Evolutionary conservation across 2,329 filamentous ascomycete genomes (phyloP), one percentile per base, ranked within the genome.

Genomic region (Aspergillus sp.): DNA sequence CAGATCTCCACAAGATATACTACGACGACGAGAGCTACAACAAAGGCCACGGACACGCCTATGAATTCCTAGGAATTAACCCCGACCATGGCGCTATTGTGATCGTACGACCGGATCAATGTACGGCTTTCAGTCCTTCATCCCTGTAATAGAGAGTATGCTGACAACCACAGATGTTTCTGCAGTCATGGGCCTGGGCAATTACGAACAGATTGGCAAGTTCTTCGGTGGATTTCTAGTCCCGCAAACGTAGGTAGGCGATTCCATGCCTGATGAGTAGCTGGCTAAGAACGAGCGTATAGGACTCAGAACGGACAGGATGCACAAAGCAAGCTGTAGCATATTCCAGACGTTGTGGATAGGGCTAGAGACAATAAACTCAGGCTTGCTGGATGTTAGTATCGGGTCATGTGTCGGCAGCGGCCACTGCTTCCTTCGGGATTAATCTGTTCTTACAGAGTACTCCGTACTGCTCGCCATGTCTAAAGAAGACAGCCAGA

Each of bases 41-140:
- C 47, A 68, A 70, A 2, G 76, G 76, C 1, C 76, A 81, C 47
- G 79, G 79, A 0, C 70, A 78, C 40, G 76, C 75, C 1, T 83
- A 83, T 52, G 67, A 78, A 42, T 66, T 66, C 6, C 79, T 80
- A 38, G 78, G 78, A 0, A 65, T 83, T 8, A 68, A 75, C 46
- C 60, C 69, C 0, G 52, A 61, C 4, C 48, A 60, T 30, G 76
- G 77, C 0, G 73, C 71, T 0, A 51, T 81, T 4, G 69, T 78
- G 0, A 65, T 83, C 48, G 72, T 82, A 6, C 69, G 81, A 9
- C 81, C 80, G 1, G 80, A 83, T 66, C 79, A 82, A 65, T 79
- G 78, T 79, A 62, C 19, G 19, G 19, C 19, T 19, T 19, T 19
- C 19, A 19, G 19, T 19, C 19, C 19, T 2, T 66, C 74, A 63